Evolutionary conservation across 2,329 filamentous ascomycete species (phyloP).

Genomic region (Colletotrichum navitas): DNA sequence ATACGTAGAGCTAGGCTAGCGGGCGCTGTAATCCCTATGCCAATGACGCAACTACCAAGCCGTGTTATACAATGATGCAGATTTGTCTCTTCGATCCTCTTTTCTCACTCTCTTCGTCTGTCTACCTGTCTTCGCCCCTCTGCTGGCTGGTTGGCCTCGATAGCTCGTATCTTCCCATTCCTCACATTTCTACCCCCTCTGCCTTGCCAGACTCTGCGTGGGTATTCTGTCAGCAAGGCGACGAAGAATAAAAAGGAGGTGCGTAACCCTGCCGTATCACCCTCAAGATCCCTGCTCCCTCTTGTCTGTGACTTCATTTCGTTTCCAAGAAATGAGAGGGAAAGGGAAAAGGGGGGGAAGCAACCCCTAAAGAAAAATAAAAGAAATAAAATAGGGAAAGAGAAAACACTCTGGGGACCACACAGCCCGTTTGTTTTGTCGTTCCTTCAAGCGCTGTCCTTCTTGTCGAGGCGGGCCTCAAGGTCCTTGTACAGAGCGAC

Average conservation of each 20-base stretch:
- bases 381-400: no score
- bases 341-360: not conserved
- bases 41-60: no score
- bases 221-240: slow-evolving; percentile 7
- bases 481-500: slow-evolving; percentile 74
- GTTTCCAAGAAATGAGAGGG: not conserved
- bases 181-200: not conserved
- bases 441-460: slow-evolving; percentile 46
- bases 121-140: no score
- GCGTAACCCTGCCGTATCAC: not conserved
- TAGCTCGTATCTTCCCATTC: not conserved
- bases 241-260: not conserved
- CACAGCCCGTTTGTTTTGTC: not conserved
- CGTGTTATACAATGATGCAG: not conserved
- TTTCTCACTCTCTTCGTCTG: no score
- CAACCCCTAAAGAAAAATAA: not conserved
- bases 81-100: not conserved
- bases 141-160: not conserved
- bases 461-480: slow-evolving; percentile 59
- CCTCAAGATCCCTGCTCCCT: not conserved
- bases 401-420: not conserved
- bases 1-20: no score
- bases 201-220: slow-evolving; percentile 1
- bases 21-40: not conserved
- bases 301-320: not conserved